Base-by-base conservation (phyloP, 176 grass and related monocot species). In the Poa pratensis region DNA sequence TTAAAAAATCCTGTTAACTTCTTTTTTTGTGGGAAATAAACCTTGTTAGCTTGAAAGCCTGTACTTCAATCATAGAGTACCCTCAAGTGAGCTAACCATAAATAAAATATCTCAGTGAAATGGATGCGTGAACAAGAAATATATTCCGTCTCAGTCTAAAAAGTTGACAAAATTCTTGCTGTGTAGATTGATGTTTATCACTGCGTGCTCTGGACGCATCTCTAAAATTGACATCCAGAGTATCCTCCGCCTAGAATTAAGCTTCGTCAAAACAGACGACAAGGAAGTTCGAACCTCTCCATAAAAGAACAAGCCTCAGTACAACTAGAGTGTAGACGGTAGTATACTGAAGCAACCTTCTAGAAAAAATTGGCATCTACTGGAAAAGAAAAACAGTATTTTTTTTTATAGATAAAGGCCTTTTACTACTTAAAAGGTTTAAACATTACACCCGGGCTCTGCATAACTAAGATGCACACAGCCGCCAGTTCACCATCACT, bases 41-140 rank as follows among this genome's bases (percentile, higher is more conserved):
- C 86, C 46, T 24, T 74, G 66, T 30, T 83, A 86, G 14, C 77
- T 51, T 57, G 11, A 73, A 65, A 26, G 51, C 30, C 13, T 28
- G 23, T 74, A 74, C 23, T 74, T 74, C 79, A 67, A 83, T 90
- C 66, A 83, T 66, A 79, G 88, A 87, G 65, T 37, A 32, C 53
- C 72, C 30, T 82, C 64, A 20, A 23, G 63, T 78, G 35, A 83
- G 74, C 73, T 66, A 79, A 86, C 20, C 26, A 57, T 35, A 37
- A 82, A 46, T 3, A 51, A 9, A 83, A 40, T 85, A 60, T 80
- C 37, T 43, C n/a, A 34, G 45, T 34, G 75, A 83, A 83, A 86
- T 45, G 9, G 73, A 78, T 18, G 24, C 5, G 12, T 49, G 34
- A 34, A 55, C 63, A 73, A 57, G 65, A 78, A 54, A 78, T 27